Percentiles rank a stretch among this genome's conserved stretches.
Evolutionary conservation across 495 filamentous ascomycete species (phyloP).

Genomic region (Talaromyces nanjingensis): DNA sequence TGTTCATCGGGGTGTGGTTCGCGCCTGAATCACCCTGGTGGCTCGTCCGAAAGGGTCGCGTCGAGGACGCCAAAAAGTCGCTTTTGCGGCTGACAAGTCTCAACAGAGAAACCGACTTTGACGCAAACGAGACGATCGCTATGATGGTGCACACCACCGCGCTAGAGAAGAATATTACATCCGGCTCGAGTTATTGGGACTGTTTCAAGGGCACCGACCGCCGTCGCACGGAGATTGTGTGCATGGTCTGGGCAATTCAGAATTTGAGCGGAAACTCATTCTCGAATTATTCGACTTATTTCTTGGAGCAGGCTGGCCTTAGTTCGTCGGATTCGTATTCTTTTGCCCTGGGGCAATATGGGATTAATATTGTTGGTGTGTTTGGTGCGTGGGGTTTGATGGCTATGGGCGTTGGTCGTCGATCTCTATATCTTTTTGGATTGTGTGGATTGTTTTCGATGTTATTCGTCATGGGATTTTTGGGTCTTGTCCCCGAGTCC

Average conservation of each 20-base stretch:
- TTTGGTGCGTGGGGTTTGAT: conserved; percentile 72
- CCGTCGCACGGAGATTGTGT: conserved; percentile 71
- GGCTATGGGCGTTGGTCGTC: conserved; percentile 59
- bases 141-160: conserved; percentile 84
- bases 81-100: conserved; percentile 59
- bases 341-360: conserved; percentile 69
- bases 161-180: conserved; percentile 62
- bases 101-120: conserved; percentile 51
- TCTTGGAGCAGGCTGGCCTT: conserved; percentile 68
- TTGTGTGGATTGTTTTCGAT: conserved; percentile 57
- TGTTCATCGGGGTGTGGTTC: conserved; percentile 62
- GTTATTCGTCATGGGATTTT: conserved; percentile 67
- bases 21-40: conserved; percentile 80
- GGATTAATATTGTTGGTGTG: conserved; percentile 66
- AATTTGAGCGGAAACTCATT: conserved; percentile 74
- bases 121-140: conserved; percentile 67
- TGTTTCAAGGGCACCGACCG: conserved; percentile 70
- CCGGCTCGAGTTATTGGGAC: conserved; percentile 62
- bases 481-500: conserved; percentile 53
- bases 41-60: conserved; percentile 64
- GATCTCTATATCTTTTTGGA: conserved; percentile 63
- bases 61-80: conserved; percentile 60
- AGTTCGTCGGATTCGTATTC: conserved; percentile 50
- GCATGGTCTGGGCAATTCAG: conserved; percentile 79
- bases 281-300: conserved; percentile 75